Evolutionary conservation across 768 basidiomycete species (phyloP).

Genomic region (Trametes villosa): DNA sequence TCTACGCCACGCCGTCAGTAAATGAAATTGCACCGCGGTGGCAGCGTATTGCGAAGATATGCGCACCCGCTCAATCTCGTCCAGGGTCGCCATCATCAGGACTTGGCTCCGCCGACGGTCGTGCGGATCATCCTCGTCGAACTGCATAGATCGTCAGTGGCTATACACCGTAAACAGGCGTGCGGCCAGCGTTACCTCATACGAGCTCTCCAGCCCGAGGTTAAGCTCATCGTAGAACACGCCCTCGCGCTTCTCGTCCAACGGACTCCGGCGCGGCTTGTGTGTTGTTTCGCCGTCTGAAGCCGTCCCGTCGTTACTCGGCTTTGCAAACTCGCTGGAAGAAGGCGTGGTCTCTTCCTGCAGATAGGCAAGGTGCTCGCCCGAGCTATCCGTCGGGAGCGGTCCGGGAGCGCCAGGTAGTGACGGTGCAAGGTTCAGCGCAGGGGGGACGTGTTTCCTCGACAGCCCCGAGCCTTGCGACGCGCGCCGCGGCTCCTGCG

Average conservation of each 20-base stretch:
- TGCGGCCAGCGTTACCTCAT: slow-evolving; percentile 37
- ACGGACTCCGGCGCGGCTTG: slow-evolving; percentile 35
- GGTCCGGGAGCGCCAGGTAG: slow-evolving; percentile 39
- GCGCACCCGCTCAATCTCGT: slow-evolving; percentile 74
- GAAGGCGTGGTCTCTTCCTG: slow-evolving; percentile 32
- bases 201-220: slow-evolving; percentile 49
- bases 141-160: slow-evolving; percentile 45
- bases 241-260: slow-evolving; percentile 51
- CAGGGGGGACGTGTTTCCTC: slow-evolving; percentile 57
- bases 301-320: slow-evolving; percentile 11
- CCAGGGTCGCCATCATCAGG: slow-evolving; percentile 73
- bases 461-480: slow-evolving; percentile 30
- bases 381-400: slow-evolving; percentile 38
- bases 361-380: slow-evolving; percentile 53
- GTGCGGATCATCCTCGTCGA: slow-evolving; percentile 71
- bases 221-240: slow-evolving; percentile 51
- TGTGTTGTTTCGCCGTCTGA: slow-evolving; percentile 23
- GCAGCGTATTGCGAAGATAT: slow-evolving; percentile 25
- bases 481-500: slow-evolving; percentile 24
- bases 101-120: slow-evolving; percentile 78
- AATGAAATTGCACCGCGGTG: background rate
- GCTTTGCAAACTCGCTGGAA: slow-evolving; percentile 6
- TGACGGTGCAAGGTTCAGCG: slow-evolving; percentile 44
- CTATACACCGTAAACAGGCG: slow-evolving; percentile 6
- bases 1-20: slow-evolving; percentile 16